Evolutionary conservation across 1,139 yeast species (phyloP), one percentile per base, ranked within the genome.

Genomic region (Meyerozyma guilliermondii): DNA sequence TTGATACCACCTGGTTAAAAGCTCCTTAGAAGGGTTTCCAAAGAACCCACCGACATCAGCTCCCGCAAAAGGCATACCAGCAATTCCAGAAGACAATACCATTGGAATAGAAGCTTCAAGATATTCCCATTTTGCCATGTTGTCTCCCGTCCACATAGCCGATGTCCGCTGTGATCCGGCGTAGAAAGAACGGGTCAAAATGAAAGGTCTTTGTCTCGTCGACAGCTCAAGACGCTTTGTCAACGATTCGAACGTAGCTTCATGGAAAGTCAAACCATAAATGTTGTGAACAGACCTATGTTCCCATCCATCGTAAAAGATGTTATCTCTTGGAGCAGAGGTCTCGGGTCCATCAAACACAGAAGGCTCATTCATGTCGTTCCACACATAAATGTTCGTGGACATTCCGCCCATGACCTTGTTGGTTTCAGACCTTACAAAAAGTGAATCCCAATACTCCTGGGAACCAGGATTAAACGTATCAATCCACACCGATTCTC

Each of bases 91-190:
- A 4, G 95, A 86, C 45, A 92, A 68, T 20, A 88, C 64, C 95
- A 89, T 91, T 7, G 98, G 97, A 30, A 89, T 76, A 0, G 96
- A 87, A 7, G 80, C 72, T 52, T 77, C 74, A 48, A 92, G 71
- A 54, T 88, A 85, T 50, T 84, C 94, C 98, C 98, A 94, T 51
- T 77, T 83, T 7, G 97, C 87, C 78, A 79, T 83, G 60, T 91
- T 92, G 62, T 92, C 99, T 37, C 99, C 99, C 1, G 96, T 88
- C 99, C 98, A 94, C 80, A 87, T 83, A 0, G 98, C 96, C 0
- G 94, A 84, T 0, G 92, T 73, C 51, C 92, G 74, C 62, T 92
- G 98, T 4, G 96, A 87, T 0, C 99, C 98, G 1, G 98, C 79
- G 61, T 74, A 91, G 60, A 77, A 91, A 0, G 96, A 74, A 49